These are phyloP conservation scores for Yamadazyma pseudoaaseri DNA, from an alignment of 1,139 yeast species.

Conservation along the genomic window DNA sequence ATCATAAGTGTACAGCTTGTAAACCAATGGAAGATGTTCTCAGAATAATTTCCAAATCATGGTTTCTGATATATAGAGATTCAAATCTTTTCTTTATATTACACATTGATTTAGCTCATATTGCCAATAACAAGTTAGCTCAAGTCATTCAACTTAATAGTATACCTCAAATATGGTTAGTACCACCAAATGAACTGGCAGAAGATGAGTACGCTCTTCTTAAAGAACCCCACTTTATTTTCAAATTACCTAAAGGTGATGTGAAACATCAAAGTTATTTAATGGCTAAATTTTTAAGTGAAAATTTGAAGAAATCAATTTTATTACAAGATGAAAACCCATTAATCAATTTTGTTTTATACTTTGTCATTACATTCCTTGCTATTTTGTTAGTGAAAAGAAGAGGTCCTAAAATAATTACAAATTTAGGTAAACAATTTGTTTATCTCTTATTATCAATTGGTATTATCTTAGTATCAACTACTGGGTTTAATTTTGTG, in stretches of 20 bases:
- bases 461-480: conserved; percentile 38
- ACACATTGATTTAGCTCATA: conserved; percentile 49
- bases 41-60: conserved; percentile 30
- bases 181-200: conserved; percentile 45
- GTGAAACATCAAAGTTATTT: conserved; percentile 35
- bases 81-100: conserved; percentile 43
- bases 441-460: conserved; percentile 41
- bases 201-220: conserved; percentile 26
- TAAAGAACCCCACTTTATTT: conserved; percentile 31
- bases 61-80: conserved; percentile 41
- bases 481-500: conserved; percentile 66
- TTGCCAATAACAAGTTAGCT: conserved; percentile 34
- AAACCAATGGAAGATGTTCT: conserved; percentile 8
- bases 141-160: conserved; percentile 39
- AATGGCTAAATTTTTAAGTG: conserved; percentile 54
- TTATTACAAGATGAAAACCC: conserved; percentile 44
- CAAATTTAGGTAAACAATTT: conserved; percentile 28
- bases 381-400: conserved; percentile 51
- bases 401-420: conserved; percentile 37
- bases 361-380: conserved; percentile 46
- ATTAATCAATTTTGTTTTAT: conserved; percentile 37
- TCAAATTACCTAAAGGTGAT: conserved; percentile 27
- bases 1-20: conserved; percentile 36
- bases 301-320: conserved; percentile 41
- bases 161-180: conserved; percentile 65